phyloP scores from a whole-genome alignment of 2,329 filamentous ascomycete species.

The Alternaria alternata region DNA sequence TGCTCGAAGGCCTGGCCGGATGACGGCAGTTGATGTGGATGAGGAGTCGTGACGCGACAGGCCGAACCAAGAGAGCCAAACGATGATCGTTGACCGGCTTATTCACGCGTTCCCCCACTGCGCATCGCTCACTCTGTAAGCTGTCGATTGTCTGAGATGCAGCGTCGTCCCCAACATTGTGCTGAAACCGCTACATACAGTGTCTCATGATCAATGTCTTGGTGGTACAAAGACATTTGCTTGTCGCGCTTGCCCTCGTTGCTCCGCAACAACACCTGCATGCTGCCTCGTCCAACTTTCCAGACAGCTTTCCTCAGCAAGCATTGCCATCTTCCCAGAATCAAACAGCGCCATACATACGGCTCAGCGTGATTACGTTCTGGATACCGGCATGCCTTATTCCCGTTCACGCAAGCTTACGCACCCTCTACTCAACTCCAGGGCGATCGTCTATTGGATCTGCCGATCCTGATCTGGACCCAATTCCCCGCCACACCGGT shows the following conservation, averaged over 20 bases:
- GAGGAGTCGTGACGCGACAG: constrained; percentile 27
- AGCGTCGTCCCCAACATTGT: constrained; percentile 7
- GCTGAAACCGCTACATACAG: constrained; percentile 19
- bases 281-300: not conserved
- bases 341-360: not conserved
- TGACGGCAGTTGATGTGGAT: constrained; percentile 20
- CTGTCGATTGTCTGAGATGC: constrained; percentile 15
- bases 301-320: constrained; percentile 1
- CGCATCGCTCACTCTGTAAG: constrained; percentile 5
- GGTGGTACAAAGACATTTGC: constrained; percentile 13
- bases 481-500: not conserved
- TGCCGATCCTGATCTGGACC: not conserved
- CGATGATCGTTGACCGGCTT: constrained; percentile 18
- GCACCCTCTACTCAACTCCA: constrained; percentile 6
- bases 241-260: constrained; percentile 11
- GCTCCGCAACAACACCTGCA: constrained; percentile 4
- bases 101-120: constrained; percentile 18
- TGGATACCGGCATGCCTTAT: not conserved
- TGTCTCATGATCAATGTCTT: constrained; percentile 15
- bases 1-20: constrained; percentile 4
- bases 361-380: not conserved
- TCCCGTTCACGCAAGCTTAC: constrained; percentile 13
- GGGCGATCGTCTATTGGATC: constrained; percentile 1
- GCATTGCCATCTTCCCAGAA: not conserved
- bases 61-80: constrained; percentile 7